Evolutionary conservation across 495 filamentous ascomycete species (phyloP).

Genomic region (Sabuloglossum arenarium): DNA sequence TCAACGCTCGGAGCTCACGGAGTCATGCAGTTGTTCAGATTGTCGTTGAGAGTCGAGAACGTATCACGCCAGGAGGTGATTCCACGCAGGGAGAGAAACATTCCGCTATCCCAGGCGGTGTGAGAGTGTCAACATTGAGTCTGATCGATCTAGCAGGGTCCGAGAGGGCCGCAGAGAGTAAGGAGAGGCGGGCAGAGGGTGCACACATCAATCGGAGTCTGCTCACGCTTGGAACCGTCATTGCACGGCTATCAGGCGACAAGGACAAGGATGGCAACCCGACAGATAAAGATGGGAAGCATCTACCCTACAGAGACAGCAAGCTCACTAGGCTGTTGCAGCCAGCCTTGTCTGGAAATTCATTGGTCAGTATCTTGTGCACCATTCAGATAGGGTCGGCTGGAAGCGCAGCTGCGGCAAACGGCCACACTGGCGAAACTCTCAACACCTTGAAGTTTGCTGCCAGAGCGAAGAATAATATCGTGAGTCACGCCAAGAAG

Average conservation of each 20-base stretch:
- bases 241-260: constrained; percentile 61
- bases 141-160: constrained; percentile 94
- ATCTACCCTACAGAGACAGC: constrained; percentile 90
- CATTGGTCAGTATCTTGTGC: constrained; percentile 89
- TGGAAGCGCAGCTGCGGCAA: constrained; percentile 36
- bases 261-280: constrained; percentile 65
- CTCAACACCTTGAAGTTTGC: constrained; percentile 95
- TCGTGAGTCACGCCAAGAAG: constrained; percentile 90
- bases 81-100: constrained; percentile 37
- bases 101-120: constrained; percentile 64
- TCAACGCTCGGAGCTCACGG: constrained; percentile 86
- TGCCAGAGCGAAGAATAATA: constrained; percentile 88
- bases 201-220: constrained; percentile 97
- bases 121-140: constrained; percentile 84
- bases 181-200: constrained; percentile 84
- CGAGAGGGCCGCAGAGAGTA: constrained; percentile 84
- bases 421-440: constrained; percentile 63
- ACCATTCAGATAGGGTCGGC: constrained; percentile 66
- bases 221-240: constrained; percentile 86
- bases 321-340: constrained; percentile 88
- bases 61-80: constrained; percentile 31
- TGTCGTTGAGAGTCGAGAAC: constrained; percentile 88
- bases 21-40: constrained; percentile 98
- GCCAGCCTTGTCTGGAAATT: constrained; percentile 80
- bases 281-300: constrained; percentile 61